These are phyloP conservation scores for Rhypophila decipiens DNA, from an alignment of 495 filamentous ascomycete species.

Conservation along the genomic window DNA sequence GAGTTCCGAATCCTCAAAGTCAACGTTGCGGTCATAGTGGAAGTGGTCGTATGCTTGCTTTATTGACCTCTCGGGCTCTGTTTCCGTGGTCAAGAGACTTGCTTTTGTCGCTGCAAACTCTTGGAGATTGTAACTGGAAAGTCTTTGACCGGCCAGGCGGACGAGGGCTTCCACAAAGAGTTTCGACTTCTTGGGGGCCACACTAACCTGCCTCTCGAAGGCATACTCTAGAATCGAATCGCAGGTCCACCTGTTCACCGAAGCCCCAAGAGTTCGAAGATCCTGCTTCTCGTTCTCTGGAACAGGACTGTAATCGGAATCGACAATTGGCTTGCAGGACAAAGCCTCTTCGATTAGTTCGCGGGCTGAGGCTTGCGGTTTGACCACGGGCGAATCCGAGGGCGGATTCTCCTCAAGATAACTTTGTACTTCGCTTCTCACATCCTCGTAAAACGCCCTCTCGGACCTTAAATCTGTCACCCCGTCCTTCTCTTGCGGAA, in stretches of 20 bases:
- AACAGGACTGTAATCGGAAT: neutral
- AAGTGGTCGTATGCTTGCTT: constrained; percentile 18
- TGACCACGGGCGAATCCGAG: constrained; percentile 7
- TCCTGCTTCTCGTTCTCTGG: neutral
- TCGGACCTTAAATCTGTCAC: constrained; percentile 18
- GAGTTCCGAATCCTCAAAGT: constrained; percentile 5
- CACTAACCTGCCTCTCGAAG: constrained; percentile 16
- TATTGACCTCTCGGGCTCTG: neutral
- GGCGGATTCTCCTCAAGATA: constrained; percentile 13
- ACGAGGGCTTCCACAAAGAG: constrained; percentile 18
- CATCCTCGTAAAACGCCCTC: constrained; percentile 29
- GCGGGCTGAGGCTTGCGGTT: constrained; percentile 11
- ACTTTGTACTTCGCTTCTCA: constrained; percentile 28
- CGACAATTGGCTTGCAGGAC: constrained; percentile 5
- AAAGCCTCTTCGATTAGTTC: constrained; percentile 17
- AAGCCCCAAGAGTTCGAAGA: constrained; percentile 15
- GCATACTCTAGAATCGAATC: constrained; percentile 27
- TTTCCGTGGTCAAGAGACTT: too few relatives aligned
- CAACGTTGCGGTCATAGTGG: constrained; percentile 4
- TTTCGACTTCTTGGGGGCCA: constrained; percentile 8
- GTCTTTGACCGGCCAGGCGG: constrained; percentile 9
- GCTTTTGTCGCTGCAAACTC: neutral
- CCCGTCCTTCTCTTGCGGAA: constrained; percentile 5
- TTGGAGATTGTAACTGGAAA: neutral
- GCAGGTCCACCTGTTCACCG: constrained; percentile 13